phyloP scores from a whole-genome alignment of 768 basidiomycete genomes.

The Paxillus involutus region DNA sequence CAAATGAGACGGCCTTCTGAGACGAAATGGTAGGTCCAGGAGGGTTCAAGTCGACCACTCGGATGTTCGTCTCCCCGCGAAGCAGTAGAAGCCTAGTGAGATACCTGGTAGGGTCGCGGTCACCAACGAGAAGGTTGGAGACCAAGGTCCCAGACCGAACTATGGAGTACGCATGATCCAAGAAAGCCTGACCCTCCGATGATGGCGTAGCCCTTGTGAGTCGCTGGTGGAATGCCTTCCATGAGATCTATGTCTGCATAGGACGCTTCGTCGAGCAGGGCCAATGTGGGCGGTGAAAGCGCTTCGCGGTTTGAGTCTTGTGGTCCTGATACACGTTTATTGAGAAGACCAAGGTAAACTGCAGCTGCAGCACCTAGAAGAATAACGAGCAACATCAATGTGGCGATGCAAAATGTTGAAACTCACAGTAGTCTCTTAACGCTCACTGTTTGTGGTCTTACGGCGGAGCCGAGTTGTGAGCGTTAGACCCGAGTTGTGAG shows the following conservation, averaged over 20 bases:
- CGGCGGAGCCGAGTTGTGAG: too few relatives aligned
- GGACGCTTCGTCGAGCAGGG: neutral
- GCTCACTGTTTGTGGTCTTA: too few relatives aligned
- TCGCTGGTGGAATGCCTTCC: neutral
- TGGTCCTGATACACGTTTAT: neutral
- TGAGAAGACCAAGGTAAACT: neutral
- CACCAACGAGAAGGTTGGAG: neutral
- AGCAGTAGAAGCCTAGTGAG: conserved; percentile 34
- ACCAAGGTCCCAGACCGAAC: too few relatives aligned
- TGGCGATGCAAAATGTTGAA: too few relatives aligned
- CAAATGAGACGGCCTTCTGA: conserved; percentile 29
- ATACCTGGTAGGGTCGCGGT: conserved; percentile 19
- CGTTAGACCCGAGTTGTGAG: too few relatives aligned
- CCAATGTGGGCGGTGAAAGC: neutral
- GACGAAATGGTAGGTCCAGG: conserved; percentile 21
- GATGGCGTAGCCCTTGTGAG: neutral
- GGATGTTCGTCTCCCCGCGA: conserved; percentile 33
- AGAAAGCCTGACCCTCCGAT: neutral
- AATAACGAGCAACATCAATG: neutral
- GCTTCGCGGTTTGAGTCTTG: too few relatives aligned
- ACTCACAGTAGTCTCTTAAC: too few relatives aligned
- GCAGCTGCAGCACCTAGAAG: neutral
- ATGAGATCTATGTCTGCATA: conserved; percentile 1
- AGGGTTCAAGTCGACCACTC: conserved; percentile 32
- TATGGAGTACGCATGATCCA: neutral